Conservation (phyloP, 2,329 filamentous ascomycete species). For the Falciphora oryzae region DNA sequence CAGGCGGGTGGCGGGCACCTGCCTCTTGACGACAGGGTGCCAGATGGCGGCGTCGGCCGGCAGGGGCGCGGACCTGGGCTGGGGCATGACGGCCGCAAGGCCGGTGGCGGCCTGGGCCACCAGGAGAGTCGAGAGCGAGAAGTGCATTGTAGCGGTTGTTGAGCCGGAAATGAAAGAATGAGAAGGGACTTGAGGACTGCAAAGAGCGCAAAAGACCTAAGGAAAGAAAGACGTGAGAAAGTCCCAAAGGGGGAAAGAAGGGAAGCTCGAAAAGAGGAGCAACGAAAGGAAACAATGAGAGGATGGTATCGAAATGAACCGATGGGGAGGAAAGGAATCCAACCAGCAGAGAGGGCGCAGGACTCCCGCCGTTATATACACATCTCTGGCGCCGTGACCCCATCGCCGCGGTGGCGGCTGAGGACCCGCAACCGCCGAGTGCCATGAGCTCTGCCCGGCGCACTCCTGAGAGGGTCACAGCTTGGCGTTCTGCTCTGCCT, state of each 20-base stretch:
- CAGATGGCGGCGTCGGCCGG: too few relatives aligned
- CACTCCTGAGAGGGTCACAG: too few relatives aligned
- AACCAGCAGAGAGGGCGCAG: neutral
- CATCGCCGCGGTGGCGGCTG: too few relatives aligned
- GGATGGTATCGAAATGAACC: neutral
- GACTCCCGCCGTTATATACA: too few relatives aligned
- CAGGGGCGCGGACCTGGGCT: too few relatives aligned
- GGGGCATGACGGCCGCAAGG: too few relatives aligned
- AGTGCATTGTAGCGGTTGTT: neutral
- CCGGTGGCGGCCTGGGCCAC: neutral
- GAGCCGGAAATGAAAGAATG: neutral
- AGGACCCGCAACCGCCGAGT: too few relatives aligned
- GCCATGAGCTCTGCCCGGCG: too few relatives aligned
- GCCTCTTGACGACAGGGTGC: too few relatives aligned
- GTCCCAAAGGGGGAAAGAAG: neutral
- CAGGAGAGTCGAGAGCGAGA: neutral
- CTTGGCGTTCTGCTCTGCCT: too few relatives aligned
- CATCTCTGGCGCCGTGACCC: too few relatives aligned
- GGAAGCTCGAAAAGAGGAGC: constrained; percentile 1
- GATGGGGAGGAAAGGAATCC: neutral
- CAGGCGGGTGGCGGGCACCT: too few relatives aligned
- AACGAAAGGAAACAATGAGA: neutral
- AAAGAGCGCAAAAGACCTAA: neutral
- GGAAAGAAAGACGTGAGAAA: neutral
- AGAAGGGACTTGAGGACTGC: neutral